A percentile compares a stretch with the other conserved stretches of the same genome.
phyloP scores from a whole-genome alignment of 1,139 yeast genomes.

The Protomyces inouyei region DNA sequence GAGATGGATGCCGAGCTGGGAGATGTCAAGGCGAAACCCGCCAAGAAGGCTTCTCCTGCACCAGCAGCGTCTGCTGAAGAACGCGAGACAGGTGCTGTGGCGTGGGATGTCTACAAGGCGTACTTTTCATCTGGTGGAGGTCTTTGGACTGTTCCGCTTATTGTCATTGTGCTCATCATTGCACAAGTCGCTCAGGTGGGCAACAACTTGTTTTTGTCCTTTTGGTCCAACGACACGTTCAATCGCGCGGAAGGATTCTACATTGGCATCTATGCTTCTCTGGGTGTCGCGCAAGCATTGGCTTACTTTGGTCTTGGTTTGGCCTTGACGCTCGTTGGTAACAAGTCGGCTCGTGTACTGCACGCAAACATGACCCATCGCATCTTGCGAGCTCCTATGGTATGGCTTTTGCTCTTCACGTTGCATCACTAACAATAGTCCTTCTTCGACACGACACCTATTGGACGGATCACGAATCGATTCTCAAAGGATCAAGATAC shows the following conservation, averaged over 20 bases:
- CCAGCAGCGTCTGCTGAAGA: slow-evolving; percentile 44
- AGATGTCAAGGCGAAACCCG: slow-evolving; percentile 22
- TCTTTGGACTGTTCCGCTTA: slow-evolving; percentile 48
- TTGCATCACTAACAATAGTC: slow-evolving; percentile 42
- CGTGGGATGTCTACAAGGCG: slow-evolving; percentile 45
- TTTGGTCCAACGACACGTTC: slow-evolving; percentile 67
- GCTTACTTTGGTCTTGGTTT: slow-evolving; percentile 35
- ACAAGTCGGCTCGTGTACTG: slow-evolving; percentile 41
- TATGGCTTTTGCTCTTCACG: background rate
- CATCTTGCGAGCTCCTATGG: slow-evolving; percentile 62
- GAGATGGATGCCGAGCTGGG: slow-evolving; percentile 26
- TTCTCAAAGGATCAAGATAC: slow-evolving; percentile 68
- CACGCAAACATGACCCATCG: slow-evolving; percentile 52
- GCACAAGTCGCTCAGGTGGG: slow-evolving; percentile 57
- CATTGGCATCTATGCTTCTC: slow-evolving; percentile 65
- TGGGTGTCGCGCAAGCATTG: slow-evolving; percentile 43
- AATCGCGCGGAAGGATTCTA: slow-evolving; percentile 51
- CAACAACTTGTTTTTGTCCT: slow-evolving; percentile 78
- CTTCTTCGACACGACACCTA: slow-evolving; percentile 62
- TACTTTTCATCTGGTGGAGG: slow-evolving; percentile 56
- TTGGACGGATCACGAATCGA: slow-evolving; percentile 66
- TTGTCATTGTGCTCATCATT: slow-evolving; percentile 43
- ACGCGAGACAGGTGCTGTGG: slow-evolving; percentile 49
- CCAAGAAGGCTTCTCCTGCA: slow-evolving; percentile 25
- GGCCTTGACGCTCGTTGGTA: slow-evolving; percentile 43